These are phyloP conservation scores for Deuterostichococcus epilithicus DNA, from an alignment of 139 green algal species.

Conservation along the genomic window DNA sequence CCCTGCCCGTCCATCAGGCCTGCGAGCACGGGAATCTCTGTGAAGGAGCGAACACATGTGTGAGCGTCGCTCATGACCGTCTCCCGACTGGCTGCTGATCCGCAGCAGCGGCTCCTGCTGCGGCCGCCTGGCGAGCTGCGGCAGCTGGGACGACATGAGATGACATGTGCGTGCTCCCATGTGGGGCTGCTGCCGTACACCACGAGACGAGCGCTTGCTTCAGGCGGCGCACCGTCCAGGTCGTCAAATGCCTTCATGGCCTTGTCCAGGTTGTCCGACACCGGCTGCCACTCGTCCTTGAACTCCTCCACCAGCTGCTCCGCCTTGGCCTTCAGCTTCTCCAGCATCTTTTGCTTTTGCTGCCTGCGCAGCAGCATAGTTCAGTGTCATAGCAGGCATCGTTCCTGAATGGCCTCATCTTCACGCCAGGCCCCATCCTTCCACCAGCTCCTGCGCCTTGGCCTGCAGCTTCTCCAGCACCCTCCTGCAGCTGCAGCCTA, in stretches of 20 bases:
- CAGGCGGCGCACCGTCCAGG: slow-evolving; percentile 46
- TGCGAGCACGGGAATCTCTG: slow-evolving; percentile 15
- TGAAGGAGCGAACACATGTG: too few relatives aligned
- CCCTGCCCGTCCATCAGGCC: slow-evolving; percentile 59
- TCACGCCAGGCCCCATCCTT: background rate
- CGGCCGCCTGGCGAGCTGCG: too few relatives aligned
- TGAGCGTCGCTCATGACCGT: too few relatives aligned
- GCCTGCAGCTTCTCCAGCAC: slow-evolving; percentile 18
- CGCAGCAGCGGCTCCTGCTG: background rate
- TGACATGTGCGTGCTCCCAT: too few relatives aligned
- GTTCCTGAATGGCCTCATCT: background rate
- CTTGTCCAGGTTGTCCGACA: slow-evolving; percentile 74
- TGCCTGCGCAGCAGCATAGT: background rate
- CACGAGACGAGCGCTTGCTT: background rate
- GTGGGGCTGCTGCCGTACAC: background rate
- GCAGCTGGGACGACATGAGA: too few relatives aligned
- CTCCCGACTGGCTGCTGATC: too few relatives aligned
- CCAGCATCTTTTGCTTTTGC: slow-evolving; percentile 19
- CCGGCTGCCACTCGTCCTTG: slow-evolving; percentile 71
- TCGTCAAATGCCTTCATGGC: slow-evolving; percentile 62
- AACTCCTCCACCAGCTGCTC: slow-evolving; percentile 77
- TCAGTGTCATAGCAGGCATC: background rate
- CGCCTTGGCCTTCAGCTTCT: slow-evolving; percentile 36
- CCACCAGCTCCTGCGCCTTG: slow-evolving; percentile 8
- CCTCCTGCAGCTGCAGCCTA: too few relatives aligned